Evolutionary conservation across 352 stramenopile genomes (phyloP).

Genomic region (Elongisporangium senticosum): DNA sequence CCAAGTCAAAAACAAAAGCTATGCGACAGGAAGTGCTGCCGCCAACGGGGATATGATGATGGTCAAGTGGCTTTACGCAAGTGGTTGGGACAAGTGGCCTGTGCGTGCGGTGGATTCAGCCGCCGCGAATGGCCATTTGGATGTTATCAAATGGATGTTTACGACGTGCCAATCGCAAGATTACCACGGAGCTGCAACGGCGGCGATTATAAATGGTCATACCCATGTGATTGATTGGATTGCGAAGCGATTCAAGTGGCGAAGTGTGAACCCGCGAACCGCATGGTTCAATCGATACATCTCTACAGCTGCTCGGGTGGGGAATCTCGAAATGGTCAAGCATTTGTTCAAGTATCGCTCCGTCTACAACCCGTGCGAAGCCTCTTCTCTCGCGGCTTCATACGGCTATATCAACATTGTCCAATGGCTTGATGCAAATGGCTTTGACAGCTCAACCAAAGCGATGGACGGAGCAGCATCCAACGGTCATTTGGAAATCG

Average conservation of each 20-base stretch:
- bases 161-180: not conserved
- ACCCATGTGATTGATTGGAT: not conserved
- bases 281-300: not conserved
- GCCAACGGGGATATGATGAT: not conserved
- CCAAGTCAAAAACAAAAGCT: not conserved
- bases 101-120: constrained; percentile 14
- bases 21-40: not conserved
- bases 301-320: not conserved
- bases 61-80: constrained; percentile 4
- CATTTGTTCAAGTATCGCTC: not conserved
- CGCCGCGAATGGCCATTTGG: constrained; percentile 22
- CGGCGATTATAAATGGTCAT: not conserved
- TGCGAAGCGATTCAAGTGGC: not conserved
- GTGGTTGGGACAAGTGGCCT: constrained; percentile 29
- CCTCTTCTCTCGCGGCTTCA: not conserved
- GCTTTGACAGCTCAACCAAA: not conserved
- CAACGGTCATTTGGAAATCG: constrained; percentile 4
- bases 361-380: not conserved
- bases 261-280: not conserved
- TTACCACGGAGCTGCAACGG: not conserved
- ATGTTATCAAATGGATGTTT: constrained; percentile 21
- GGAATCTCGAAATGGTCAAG: not conserved
- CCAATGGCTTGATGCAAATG: not conserved
- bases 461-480: constrained; percentile 5
- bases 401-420: not conserved